These are phyloP conservation scores for Pseudomonodictys pantanalensis DNA, from an alignment of 495 filamentous ascomycete genomes.

Conservation along the genomic window DNA sequence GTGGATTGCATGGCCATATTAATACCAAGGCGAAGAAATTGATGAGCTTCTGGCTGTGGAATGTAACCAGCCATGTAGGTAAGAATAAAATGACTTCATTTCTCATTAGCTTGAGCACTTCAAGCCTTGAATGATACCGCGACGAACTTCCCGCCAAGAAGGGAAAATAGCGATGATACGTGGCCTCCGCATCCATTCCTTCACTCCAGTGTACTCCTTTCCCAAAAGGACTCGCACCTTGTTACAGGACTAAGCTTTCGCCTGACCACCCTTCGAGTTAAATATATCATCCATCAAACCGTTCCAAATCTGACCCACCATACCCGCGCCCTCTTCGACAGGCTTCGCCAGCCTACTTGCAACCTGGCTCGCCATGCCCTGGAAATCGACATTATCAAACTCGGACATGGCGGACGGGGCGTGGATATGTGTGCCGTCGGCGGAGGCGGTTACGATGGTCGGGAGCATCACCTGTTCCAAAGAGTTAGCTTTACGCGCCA, in stretches of 20 bases:
- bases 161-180: background rate
- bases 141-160: background rate
- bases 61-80: background rate
- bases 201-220: background rate
- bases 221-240: background rate
- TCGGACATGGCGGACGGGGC: conserved; percentile 55
- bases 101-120: conserved; percentile 33
- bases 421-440: conserved; percentile 52
- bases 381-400: conserved; percentile 56
- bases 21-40: background rate
- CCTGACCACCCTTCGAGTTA: conserved; percentile 36
- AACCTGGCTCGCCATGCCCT: conserved; percentile 52
- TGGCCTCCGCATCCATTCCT: background rate
- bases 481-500: conserved; percentile 3
- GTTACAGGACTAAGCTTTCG: background rate
- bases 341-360: conserved; percentile 42
- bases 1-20: background rate
- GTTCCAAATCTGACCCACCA: conserved; percentile 51
- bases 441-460: conserved; percentile 56
- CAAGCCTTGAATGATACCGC: conserved; percentile 8
- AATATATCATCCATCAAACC: conserved; percentile 61
- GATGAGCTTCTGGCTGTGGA: background rate
- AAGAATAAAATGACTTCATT: conserved; percentile 14
- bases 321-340: conserved; percentile 42
- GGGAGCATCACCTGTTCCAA: conserved; percentile 49